Evolutionary conservation across 2,329 filamentous ascomycete species (phyloP).

Genomic region (Cladosporium sp.): DNA sequence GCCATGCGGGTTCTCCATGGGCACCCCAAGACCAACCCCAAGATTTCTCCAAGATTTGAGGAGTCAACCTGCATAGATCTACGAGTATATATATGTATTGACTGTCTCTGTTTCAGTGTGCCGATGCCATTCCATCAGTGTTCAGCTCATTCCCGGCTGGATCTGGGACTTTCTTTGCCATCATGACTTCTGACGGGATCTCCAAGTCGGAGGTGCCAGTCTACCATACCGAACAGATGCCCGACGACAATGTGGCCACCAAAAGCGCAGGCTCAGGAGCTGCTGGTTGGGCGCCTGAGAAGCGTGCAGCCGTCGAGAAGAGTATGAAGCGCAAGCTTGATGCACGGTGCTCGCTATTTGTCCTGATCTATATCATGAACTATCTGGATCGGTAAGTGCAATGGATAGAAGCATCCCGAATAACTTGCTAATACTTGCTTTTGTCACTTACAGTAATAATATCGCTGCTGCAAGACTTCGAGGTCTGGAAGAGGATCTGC

Average conservation of each 20-base stretch:
- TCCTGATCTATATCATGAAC: slow-evolving; percentile 43
- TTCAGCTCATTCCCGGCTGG: not conserved
- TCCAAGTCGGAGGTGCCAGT: slow-evolving; percentile 32
- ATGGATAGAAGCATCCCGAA: not conserved
- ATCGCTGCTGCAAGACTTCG: slow-evolving; percentile 67
- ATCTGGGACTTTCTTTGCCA: not conserved
- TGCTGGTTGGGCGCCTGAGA: slow-evolving; percentile 26
- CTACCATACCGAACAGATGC: slow-evolving; percentile 31
- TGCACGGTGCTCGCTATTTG: slow-evolving; percentile 67
- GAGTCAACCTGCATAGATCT: slow-evolving; percentile 10
- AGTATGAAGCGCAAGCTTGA: slow-evolving; percentile 63
- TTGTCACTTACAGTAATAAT: slow-evolving; percentile 49
- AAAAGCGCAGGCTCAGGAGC: slow-evolving; percentile 10
- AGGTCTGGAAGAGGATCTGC: slow-evolving; percentile 64
- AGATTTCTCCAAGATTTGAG: slow-evolving; percentile 12
- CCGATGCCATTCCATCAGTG: not conserved
- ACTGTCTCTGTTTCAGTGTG: not conserved
- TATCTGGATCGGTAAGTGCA: slow-evolving; percentile 31
- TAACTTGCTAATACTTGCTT: slow-evolving; percentile 30
- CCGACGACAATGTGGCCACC: slow-evolving; percentile 3
- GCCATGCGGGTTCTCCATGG: slow-evolving; percentile 9
- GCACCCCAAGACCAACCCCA: slow-evolving; percentile 14
- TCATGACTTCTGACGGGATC: slow-evolving; percentile 13
- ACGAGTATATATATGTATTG: slow-evolving; percentile 12
- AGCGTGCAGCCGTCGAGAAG: slow-evolving; percentile 15